Evolutionary conservation across 2,329 filamentous ascomycete species (phyloP).

Genomic region (Cercospora beticola): DNA sequence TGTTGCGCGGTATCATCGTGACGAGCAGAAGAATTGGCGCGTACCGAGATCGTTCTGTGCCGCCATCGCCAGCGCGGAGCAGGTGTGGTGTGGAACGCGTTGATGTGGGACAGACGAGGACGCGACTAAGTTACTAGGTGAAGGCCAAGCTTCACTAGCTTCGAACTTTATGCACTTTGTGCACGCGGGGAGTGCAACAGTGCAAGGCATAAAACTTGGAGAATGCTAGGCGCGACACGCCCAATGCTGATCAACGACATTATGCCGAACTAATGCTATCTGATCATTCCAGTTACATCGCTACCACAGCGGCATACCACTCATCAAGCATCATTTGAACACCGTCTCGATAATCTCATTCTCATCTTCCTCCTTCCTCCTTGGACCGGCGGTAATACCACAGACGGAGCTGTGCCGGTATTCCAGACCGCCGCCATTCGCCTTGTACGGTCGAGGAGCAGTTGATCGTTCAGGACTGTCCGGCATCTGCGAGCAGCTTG

Average conservation of each 20-base stretch:
- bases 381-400: background rate
- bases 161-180: background rate
- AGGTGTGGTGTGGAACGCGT: constrained; percentile 6
- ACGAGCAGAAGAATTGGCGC: constrained; percentile 6
- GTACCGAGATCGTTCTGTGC: constrained; percentile 17
- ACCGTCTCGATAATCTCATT: background rate
- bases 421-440: background rate
- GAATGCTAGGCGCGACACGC: background rate
- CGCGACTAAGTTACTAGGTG: background rate
- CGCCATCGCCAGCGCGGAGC: constrained; percentile 21
- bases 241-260: background rate
- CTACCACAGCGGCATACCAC: background rate
- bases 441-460: background rate
- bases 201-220: background rate
- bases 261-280: background rate
- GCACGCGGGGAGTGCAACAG: background rate
- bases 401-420: background rate
- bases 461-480: background rate
- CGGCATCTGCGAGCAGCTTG: background rate
- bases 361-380: background rate
- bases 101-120: constrained; percentile 2
- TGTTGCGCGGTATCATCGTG: background rate
- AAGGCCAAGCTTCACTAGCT: background rate
- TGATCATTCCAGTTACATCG: background rate
- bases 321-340: background rate